Evolutionary conservation across 345 rosid genomes (phyloP), one percentile per base, ranked within the genome.

Genomic region (Diplotaxis tenuifolia): DNA sequence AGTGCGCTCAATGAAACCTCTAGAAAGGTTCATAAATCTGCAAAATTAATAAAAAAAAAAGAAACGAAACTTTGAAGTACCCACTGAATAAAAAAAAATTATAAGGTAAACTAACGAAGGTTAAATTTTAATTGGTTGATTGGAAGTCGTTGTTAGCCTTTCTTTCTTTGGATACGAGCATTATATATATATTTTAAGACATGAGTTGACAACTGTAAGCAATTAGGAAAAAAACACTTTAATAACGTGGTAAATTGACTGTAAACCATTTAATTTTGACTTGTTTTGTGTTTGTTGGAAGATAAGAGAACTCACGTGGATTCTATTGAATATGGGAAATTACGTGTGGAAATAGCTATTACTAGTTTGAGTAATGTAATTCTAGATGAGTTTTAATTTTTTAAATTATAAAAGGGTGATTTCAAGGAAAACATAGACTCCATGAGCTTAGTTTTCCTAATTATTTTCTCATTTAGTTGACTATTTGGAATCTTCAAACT

Each of bases 1-100:
- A 75, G 77, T 74, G 53, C 62, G 64, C 78, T 79, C 76, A 70
- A 72, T 59, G 50, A 67, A 83, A 81, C 63, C 80, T 82, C 85
- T 14, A 53, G 53, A 29, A 9, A 32, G 1, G 15, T 29, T 56
- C 9, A 3, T 9, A 15, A 18, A 2, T 14, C 4, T 9, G 15
- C 10, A 15, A 38, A 54, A 11, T 18, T 20, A 29, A 1, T 9
- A 40, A 15, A 15, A 15, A 15, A 15, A 22, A 0, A 32, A 34
- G 1, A 49, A 50, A 34, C 11, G 2, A 45, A 65, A 58, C 16
- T 62, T n/a, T 62, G 12, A 40, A 45, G 19, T 15, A 15, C 20
- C 20, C 52, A 45, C 52, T 45, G 52, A 15, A 45, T 45, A 15
- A 5, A 45, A 45, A 18, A 45, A n/a, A 6, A 4, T 45, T 5